A percentile compares a stretch with the other conserved stretches of the same genome.
Evolutionary conservation across 805 yeast genomes (phyloP).

Genomic region (Wickerhamomyces chambardii): DNA sequence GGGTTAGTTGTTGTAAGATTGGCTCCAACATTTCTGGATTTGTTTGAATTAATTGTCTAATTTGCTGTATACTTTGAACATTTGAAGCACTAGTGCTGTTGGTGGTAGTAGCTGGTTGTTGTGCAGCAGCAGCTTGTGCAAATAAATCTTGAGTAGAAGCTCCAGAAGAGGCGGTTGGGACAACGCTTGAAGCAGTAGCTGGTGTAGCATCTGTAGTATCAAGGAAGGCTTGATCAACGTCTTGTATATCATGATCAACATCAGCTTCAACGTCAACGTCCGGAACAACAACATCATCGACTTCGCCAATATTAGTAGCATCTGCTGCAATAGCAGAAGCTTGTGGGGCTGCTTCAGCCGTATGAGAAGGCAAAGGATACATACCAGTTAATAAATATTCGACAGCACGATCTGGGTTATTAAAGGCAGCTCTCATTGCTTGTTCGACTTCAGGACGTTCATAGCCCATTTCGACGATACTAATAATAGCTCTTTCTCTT

Average conservation of each 20-base stretch:
- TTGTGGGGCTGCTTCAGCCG: conserved; percentile 24
- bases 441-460: conserved; percentile 79
- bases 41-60: conserved; percentile 72
- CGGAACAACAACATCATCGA: conserved; percentile 13
- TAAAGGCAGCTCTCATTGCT: conserved; percentile 91
- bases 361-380: too few species aligned
- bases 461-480: conserved; percentile 95
- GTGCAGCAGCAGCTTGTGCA: conserved; percentile 34
- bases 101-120: conserved; percentile 18
- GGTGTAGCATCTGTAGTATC: conserved; percentile 15
- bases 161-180: conserved; percentile 17
- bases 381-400: conserved; percentile 89
- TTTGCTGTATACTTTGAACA: conserved; percentile 33
- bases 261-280: too few species aligned
- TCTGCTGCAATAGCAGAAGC: conserved; percentile 13
- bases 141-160: conserved; percentile 18
- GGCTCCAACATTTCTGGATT: conserved; percentile 88
- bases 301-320: conserved; percentile 21
- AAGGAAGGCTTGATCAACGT: conserved; percentile 11
- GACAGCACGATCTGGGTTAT: conserved; percentile 97
- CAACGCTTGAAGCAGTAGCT: conserved; percentile 23
- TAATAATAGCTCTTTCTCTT: conserved; percentile 68
- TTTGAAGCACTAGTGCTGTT: too few species aligned
- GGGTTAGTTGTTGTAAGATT: conserved; percentile 72
- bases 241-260: conserved; percentile 20